These are phyloP conservation scores for Xylaria curta DNA, from an alignment of 495 filamentous ascomycete genomes.

Conservation along the genomic window DNA sequence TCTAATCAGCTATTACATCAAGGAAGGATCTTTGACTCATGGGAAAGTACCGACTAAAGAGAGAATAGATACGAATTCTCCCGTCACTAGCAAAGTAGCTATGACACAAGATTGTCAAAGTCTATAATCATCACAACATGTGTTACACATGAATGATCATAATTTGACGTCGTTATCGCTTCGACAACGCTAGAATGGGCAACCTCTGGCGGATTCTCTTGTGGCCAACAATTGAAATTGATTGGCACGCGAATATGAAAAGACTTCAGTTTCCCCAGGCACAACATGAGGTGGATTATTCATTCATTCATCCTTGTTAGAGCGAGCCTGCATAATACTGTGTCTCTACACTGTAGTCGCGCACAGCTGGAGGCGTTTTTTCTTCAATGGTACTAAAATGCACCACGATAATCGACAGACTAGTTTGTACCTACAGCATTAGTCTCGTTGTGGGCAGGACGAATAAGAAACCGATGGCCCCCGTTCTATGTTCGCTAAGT, in stretches of 20 bases:
- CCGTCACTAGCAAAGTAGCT: background rate
- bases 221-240: background rate
- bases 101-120: background rate
- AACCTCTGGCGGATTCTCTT: background rate
- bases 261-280: background rate
- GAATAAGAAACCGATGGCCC: background rate
- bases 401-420: background rate
- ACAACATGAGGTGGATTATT: background rate
- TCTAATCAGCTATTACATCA: constrained; percentile 4
- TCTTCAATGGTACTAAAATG: background rate
- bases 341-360: background rate
- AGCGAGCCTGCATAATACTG: background rate
- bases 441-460: background rate
- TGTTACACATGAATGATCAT: background rate
- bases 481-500: background rate
- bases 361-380: background rate
- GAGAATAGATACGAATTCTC: constrained; percentile 6
- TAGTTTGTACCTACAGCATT: background rate
- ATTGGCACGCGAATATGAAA: background rate
- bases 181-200: background rate
- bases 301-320: background rate
- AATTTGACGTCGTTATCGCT: background rate
- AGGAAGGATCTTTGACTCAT: constrained; percentile 21
- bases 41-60: constrained; percentile 16
- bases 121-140: background rate